These are phyloP conservation scores for Nakaseomyces kungkrabaensis DNA, from an alignment of 1,139 yeast species.

Conservation along the genomic window DNA sequence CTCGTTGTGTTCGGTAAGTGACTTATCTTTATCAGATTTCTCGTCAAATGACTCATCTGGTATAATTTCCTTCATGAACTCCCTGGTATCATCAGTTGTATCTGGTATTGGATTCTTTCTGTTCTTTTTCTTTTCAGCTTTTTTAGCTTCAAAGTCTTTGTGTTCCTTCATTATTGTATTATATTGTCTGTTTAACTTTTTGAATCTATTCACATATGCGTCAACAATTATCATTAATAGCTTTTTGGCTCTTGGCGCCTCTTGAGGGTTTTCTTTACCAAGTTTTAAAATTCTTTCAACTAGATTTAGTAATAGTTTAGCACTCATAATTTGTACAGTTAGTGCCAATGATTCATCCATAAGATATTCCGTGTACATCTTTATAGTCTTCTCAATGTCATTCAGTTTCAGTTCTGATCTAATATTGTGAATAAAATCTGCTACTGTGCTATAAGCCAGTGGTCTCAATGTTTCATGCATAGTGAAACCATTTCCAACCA, in stretches of 20 bases:
- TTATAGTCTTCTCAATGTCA: constrained; percentile 83
- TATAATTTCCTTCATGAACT: constrained; percentile 19
- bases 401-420: constrained; percentile 73
- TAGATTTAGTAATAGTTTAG: constrained; percentile 74
- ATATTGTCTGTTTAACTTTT: constrained; percentile 62
- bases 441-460: constrained; percentile 89
- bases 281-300: constrained; percentile 82
- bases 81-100: constrained; percentile 21
- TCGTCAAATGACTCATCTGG: constrained; percentile 18
- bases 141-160: constrained; percentile 39
- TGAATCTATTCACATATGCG: constrained; percentile 78
- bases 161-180: constrained; percentile 59
- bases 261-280: constrained; percentile 50
- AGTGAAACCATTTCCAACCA: constrained; percentile 89
- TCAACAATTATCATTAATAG: constrained; percentile 73
- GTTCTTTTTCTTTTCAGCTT: constrained; percentile 16
- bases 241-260: constrained; percentile 66
- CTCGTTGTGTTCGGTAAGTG: neutral
- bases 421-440: constrained; percentile 90
- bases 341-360: constrained; percentile 77
- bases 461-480: constrained; percentile 81
- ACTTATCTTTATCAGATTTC: constrained; percentile 9
- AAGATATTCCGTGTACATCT: constrained; percentile 69
- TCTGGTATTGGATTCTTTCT: constrained; percentile 15
- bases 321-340: constrained; percentile 95